Percentiles rank a stretch among this genome's conserved stretches.
phyloP scores from a whole-genome alignment of 352 stramenopile species.

The Pythium rhizo-oryzae region DNA sequence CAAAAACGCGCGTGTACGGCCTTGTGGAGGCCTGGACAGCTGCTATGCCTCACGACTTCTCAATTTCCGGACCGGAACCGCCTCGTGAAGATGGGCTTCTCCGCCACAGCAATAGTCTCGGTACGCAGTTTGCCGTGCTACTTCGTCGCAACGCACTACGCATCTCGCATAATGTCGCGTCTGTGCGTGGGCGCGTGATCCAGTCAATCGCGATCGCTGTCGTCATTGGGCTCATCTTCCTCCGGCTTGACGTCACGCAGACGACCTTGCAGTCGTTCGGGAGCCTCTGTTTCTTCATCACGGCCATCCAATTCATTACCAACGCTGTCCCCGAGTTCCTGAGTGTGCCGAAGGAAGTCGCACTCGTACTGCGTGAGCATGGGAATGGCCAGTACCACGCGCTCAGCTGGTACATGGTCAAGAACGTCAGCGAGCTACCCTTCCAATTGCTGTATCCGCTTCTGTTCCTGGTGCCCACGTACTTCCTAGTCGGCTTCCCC shows the following conservation, averaged over 20 bases:
- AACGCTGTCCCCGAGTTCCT: slow-evolving; percentile 31
- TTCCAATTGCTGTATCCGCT: slow-evolving; percentile 32
- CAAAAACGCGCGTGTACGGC: slow-evolving; percentile 19
- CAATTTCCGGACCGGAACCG: background rate
- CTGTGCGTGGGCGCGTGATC: slow-evolving; percentile 28
- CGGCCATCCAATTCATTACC: slow-evolving; percentile 10
- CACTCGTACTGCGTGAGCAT: slow-evolving; percentile 32
- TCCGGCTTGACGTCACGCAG: slow-evolving; percentile 40
- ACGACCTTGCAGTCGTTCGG: slow-evolving; percentile 51
- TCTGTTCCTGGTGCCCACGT: slow-evolving; percentile 30
- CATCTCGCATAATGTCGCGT: slow-evolving; percentile 25
- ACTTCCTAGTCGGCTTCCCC: slow-evolving; percentile 38
- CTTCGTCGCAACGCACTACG: slow-evolving; percentile 21
- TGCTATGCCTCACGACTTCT: background rate
- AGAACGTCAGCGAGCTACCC: slow-evolving; percentile 33
- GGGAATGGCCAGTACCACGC: slow-evolving; percentile 25
- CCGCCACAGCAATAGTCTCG: background rate
- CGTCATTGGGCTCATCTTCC: slow-evolving; percentile 33
- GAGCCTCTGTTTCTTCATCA: slow-evolving; percentile 44
- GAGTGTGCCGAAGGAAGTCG: slow-evolving; percentile 27
- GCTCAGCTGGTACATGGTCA: slow-evolving; percentile 35
- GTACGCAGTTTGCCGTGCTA: slow-evolving; percentile 8
- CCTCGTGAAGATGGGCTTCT: background rate
- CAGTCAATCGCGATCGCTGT: slow-evolving; percentile 30
- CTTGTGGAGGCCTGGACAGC: slow-evolving; percentile 47